phyloP scores from a whole-genome alignment of 2,329 filamentous ascomycete species.

The Phaeomoniella chlamydospora region DNA sequence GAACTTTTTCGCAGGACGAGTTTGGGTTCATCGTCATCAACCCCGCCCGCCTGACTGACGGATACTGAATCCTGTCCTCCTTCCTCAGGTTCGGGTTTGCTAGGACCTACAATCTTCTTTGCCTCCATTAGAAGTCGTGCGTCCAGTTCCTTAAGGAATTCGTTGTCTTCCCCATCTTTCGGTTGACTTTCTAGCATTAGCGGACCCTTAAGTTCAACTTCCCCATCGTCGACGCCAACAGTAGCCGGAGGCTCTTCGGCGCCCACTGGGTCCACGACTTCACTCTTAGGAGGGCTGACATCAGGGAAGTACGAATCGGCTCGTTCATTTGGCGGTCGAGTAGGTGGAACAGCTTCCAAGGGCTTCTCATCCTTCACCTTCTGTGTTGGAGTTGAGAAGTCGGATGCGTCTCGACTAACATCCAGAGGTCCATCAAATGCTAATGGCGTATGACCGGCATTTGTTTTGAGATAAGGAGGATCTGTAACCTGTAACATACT shows the following conservation, averaged over 20 bases:
- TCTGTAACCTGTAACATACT: conserved; percentile 11
- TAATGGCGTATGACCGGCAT: conserved; percentile 31
- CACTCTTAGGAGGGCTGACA: conserved; percentile 2
- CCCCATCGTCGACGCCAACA: not conserved
- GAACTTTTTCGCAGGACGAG: conserved; percentile 28
- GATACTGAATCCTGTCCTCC: conserved; percentile 13
- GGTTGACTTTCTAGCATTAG: not conserved
- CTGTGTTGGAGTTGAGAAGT: conserved; percentile 11
- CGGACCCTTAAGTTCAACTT: conserved; percentile 3
- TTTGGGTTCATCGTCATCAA: conserved; percentile 10
- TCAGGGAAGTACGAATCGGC: conserved; percentile 24
- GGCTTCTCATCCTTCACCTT: not conserved
- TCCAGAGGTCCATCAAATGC: conserved; percentile 21
- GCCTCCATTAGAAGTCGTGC: conserved; percentile 27
- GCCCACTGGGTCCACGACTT: not conserved
- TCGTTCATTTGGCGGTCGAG: conserved; percentile 12
- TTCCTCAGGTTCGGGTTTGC: conserved; percentile 11
- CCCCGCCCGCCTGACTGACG: conserved; percentile 14
- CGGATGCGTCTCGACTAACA: conserved; percentile 9
- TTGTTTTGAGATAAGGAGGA: conserved; percentile 20
- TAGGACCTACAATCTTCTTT: conserved; percentile 13
- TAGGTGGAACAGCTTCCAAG: not conserved
- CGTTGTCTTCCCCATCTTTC: conserved; percentile 8
- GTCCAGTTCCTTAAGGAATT: conserved; percentile 26
- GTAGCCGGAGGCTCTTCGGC: not conserved